Conservation (phyloP, 257 asterid species). For the Leptodermis oblonga region DNA sequence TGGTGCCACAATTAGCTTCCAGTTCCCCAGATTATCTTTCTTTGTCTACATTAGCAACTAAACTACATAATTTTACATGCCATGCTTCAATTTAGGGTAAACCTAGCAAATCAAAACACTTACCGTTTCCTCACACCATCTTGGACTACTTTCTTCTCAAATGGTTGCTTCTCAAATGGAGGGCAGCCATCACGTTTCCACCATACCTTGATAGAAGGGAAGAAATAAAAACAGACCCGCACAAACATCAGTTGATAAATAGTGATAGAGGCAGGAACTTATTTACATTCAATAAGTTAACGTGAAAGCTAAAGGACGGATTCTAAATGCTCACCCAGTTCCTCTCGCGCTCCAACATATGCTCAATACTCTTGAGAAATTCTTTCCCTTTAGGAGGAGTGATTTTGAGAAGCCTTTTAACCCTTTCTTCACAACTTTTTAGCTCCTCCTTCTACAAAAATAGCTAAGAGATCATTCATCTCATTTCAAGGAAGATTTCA, state of each 20-base stretch:
- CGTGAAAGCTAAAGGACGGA: conserved; percentile 5
- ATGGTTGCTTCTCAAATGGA: conserved; percentile 80
- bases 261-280: not conserved
- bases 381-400: conserved; percentile 92
- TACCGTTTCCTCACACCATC: conserved; percentile 44
- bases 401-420: conserved; percentile 82
- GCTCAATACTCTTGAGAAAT: conserved; percentile 86
- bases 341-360: conserved; percentile 91
- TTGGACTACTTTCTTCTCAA: conserved; percentile 63
- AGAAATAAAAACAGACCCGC: conserved; percentile 12
- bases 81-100: not conserved
- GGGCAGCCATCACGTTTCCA: conserved; percentile 99
- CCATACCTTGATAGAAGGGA: conserved; percentile 60
- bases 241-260: not conserved
- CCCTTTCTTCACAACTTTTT: conserved; percentile 73
- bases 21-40: not conserved
- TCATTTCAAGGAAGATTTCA: not conserved
- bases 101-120: not conserved
- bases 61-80: not conserved
- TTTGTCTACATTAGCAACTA: not conserved
- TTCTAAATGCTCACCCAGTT: conserved; percentile 71
- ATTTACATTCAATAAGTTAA: not conserved
- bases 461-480: conserved; percentile 10
- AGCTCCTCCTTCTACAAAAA: conserved; percentile 81
- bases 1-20: not conserved